A percentile compares a stretch with the other conserved stretches of the same genome.
These are phyloP conservation scores for Miscanthus sacchariflorus DNA, from an alignment of 202 grass and related monocot species.

Conservation along the genomic window DNA sequence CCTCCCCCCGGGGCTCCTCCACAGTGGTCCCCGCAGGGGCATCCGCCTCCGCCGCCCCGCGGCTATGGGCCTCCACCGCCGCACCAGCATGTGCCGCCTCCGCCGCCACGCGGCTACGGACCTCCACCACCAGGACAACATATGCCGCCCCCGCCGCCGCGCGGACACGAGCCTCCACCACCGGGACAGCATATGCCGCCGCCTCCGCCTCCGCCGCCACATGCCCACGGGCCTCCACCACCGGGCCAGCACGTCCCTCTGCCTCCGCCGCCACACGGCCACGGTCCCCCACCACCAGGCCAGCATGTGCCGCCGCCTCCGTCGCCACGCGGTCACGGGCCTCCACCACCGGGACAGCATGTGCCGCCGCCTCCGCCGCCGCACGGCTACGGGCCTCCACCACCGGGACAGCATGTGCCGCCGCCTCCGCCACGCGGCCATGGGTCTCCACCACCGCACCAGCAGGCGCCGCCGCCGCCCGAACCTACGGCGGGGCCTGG, in stretches of 20 bases:
- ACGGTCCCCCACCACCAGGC: constrained; percentile 15
- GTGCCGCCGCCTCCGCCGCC: neutral
- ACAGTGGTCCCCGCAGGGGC: constrained; percentile 46
- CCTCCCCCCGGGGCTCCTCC: constrained; percentile 42
- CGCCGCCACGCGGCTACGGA: constrained; percentile 3
- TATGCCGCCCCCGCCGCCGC: neutral
- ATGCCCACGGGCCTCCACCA: constrained; percentile 4
- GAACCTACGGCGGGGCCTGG: constrained; percentile 51
- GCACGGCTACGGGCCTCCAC: constrained; percentile 2
- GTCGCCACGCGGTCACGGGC: constrained; percentile 12
- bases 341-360: constrained; percentile 30
- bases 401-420: constrained; percentile 5
- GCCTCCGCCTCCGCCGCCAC: neutral
- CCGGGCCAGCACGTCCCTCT: constrained; percentile 38
- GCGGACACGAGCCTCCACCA: constrained; percentile 18
- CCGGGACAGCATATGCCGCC: neutral
- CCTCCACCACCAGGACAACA: constrained; percentile 44
- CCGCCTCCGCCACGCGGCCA: constrained; percentile 14
- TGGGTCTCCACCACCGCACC: constrained; percentile 41
- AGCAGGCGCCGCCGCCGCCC: constrained; percentile 11
- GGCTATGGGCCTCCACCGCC: constrained; percentile 31
- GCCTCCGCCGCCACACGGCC: neutral
- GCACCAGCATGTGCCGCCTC: constrained; percentile 26
- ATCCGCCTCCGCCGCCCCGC: constrained; percentile 7
- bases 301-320: constrained; percentile 5